phyloP scores from a whole-genome alignment of 805 yeast genomes.

The Lipomyces mesembrius region DNA sequence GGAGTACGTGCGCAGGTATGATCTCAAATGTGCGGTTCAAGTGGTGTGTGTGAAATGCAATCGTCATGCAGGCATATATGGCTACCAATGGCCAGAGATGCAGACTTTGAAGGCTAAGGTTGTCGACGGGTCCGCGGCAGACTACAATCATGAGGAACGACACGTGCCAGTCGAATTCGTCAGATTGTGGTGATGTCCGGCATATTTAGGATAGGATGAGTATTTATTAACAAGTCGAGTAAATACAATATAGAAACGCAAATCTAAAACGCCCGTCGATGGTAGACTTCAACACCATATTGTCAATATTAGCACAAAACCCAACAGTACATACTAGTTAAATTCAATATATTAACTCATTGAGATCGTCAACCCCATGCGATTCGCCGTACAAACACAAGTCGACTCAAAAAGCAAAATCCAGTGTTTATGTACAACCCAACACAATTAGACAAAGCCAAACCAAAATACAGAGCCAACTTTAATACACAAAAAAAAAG shows the following conservation, averaged over 20 bases:
- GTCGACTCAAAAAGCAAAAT: slow-evolving; percentile 1
- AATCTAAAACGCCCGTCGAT: neutral
- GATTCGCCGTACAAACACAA: slow-evolving; percentile 2
- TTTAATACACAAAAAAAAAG: neutral
- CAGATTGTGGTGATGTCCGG: neutral
- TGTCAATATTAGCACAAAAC: neutral
- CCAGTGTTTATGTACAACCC: neutral
- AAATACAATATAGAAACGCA: neutral
- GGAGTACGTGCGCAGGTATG: slow-evolving; percentile 14
- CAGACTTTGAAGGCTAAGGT: slow-evolving; percentile 1
- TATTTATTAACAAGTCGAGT: neutral
- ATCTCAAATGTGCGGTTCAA: neutral
- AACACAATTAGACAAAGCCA: slow-evolving; percentile 2
- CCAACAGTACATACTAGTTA: neutral
- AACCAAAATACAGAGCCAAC: neutral
- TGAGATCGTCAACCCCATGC: neutral
- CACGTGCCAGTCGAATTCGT: neutral
- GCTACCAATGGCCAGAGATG: slow-evolving; percentile 42
- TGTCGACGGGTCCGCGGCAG: slow-evolving; percentile 17
- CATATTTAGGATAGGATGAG: neutral
- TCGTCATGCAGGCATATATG: slow-evolving; percentile 43
- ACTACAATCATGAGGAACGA: neutral
- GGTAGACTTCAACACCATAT: neutral
- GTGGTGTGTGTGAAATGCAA: slow-evolving; percentile 44
- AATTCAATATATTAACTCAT: neutral